Evolutionary conservation across 1,284 basidiomycete species (phyloP).

Genomic region (Meripilus lineatus): DNA sequence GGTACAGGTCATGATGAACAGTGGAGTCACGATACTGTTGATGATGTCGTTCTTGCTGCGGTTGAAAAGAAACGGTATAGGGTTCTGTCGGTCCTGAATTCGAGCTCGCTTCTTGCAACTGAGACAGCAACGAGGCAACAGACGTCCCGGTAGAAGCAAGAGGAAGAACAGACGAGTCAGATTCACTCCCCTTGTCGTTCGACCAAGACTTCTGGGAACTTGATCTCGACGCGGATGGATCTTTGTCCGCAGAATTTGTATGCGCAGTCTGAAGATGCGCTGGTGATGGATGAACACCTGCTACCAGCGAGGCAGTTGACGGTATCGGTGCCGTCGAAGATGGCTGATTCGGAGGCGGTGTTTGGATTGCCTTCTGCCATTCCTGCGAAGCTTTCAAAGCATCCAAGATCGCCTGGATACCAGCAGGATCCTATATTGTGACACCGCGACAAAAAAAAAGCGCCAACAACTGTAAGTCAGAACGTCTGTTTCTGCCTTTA

Average conservation of each 20-base stretch:
- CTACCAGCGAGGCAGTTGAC: neutral
- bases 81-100: constrained; percentile 2
- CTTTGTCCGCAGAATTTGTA: neutral
- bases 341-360: neutral
- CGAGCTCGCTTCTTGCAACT: too few relatives aligned
- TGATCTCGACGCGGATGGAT: too few relatives aligned
- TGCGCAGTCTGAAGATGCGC: neutral
- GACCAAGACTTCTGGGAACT: too few relatives aligned
- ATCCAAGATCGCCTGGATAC: constrained; percentile 62
- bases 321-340: constrained; percentile 3
- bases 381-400: constrained; percentile 57
- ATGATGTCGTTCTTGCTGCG: too few relatives aligned
- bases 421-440: constrained; percentile 47
- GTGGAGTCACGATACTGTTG: too few relatives aligned
- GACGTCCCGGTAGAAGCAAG: constrained; percentile 20
- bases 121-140: constrained; percentile 66
- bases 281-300: neutral
- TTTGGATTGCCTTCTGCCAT: constrained; percentile 49
- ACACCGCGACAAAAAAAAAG: neutral
- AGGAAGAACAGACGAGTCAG: neutral
- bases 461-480: neutral
- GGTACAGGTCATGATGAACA: constrained; percentile 10
- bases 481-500: too few relatives aligned
- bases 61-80: too few relatives aligned
- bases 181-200: too few relatives aligned